Base-by-base conservation (phyloP, 1,139 yeast genomes). In the Suhomyces chickasaworum region DNA sequence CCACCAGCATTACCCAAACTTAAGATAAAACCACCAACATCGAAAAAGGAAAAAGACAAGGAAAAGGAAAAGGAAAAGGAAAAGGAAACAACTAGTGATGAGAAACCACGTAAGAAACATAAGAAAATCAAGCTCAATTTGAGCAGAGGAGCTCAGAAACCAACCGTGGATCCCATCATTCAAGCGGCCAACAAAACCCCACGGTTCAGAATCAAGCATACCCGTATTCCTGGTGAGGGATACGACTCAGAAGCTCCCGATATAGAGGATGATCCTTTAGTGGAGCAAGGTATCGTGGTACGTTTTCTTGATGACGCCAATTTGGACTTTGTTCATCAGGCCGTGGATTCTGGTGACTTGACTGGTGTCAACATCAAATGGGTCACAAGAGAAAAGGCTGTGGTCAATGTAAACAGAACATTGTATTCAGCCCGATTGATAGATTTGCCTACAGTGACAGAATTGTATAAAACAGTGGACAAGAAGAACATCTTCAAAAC, bases 241-340 rank as follows among this genome's bases (percentile, higher is more conserved):
- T 93, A 93, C 64, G 99, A 93, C 61, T 87, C 97, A 1, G 99
- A 93, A 59, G 98, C 96, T 9, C 96, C 97, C 1, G 98, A 93
- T 57, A 71, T 89, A 37, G 99, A 93, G 63, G 97, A 90, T 49
- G 98, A 93, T 60, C 99, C 99, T 0, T 70, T 89, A 54, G 72
- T 90, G 21, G 98, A 93, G 60, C 95, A 88, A 54, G 97, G 95
- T 0, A 77, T 93, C 2, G 73, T 90, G 1, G 65, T 93, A 41
- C 74, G 99, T 42, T 85, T 93, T 70, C 61, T 88, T 9, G 87
- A 93, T 17, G 96, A 89, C 54, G 78, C 84, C 25, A 89, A 86
- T 55, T 66, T 89, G 42, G 97, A 89, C 53, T 81, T 80, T 53
- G 80, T 93, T n/a, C 83, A 85, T 44, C 80, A 81, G 42, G 89